Evolutionary conservation across 148 eudicot genomes (phyloP).

Genomic region (Polygonum aviculare): DNA sequence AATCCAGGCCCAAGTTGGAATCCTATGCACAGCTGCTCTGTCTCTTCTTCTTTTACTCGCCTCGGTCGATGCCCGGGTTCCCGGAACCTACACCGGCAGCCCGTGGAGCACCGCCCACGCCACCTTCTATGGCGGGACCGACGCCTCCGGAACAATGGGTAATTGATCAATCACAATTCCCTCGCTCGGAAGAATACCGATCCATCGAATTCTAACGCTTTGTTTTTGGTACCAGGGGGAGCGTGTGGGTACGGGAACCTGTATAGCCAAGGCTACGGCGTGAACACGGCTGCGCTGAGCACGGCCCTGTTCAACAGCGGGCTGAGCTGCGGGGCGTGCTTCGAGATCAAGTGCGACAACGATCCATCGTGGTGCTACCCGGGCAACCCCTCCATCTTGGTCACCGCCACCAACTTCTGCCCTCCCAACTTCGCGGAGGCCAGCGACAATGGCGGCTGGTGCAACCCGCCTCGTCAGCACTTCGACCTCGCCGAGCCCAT

Average conservation of each 20-base stretch:
- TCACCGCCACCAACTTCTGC: slow-evolving; percentile 92
- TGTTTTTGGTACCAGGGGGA: neutral
- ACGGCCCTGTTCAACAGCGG: slow-evolving; percentile 88
- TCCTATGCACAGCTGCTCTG: neutral
- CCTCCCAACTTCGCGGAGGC: slow-evolving; percentile 73
- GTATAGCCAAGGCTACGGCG: slow-evolving; percentile 29
- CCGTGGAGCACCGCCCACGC: slow-evolving; percentile 74
- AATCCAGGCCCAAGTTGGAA: neutral
- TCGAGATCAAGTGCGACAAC: slow-evolving; percentile 62
- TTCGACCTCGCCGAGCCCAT: slow-evolving; percentile 92
- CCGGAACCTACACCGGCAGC: slow-evolving; percentile 56
- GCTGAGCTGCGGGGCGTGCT: slow-evolving; percentile 79
- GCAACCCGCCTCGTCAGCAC: slow-evolving; percentile 86
- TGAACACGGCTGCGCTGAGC: slow-evolving; percentile 84
- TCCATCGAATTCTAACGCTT: no score
- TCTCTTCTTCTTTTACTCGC: slow-evolving; percentile 19
- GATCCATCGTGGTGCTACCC: slow-evolving; percentile 75
- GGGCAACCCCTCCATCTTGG: slow-evolving; percentile 67
- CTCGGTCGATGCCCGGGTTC: slow-evolving; percentile 33
- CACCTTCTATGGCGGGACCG: slow-evolving; percentile 76
- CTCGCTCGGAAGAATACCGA: neutral
- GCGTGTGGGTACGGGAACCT: slow-evolving; percentile 10
- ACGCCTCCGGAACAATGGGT: slow-evolving; percentile 96
- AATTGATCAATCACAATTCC: neutral
- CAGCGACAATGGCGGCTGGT: slow-evolving; percentile 87